Conservation (phyloP, 805 yeast species). For the Candida koratica region DNA sequence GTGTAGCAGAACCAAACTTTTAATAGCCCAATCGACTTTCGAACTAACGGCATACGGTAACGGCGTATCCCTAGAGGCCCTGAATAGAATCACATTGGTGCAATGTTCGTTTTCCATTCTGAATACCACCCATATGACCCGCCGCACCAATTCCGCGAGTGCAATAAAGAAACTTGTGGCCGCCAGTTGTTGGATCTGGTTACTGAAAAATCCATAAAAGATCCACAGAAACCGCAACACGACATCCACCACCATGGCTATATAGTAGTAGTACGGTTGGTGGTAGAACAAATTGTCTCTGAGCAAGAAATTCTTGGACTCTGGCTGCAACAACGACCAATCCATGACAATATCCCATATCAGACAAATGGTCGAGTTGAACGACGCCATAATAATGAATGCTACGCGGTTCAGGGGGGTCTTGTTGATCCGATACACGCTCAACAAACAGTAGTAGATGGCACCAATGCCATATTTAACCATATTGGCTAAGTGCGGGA, state of each 20-base stretch:
- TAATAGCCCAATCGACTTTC: slow-evolving; percentile 35
- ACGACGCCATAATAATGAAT: slow-evolving; percentile 67
- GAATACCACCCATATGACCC: slow-evolving; percentile 87
- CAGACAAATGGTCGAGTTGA: slow-evolving; percentile 67
- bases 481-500: slow-evolving; percentile 92
- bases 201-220: slow-evolving; percentile 74
- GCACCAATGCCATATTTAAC: slow-evolving; percentile 67
- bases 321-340: slow-evolving; percentile 81
- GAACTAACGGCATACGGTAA: slow-evolving; percentile 62
- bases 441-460: slow-evolving; percentile 64
- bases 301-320: slow-evolving; percentile 52
- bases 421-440: slow-evolving; percentile 68
- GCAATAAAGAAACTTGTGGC: slow-evolving; percentile 81
- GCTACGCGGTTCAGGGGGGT: slow-evolving; percentile 42
- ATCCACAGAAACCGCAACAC: slow-evolving; percentile 87
- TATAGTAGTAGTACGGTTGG: slow-evolving; percentile 51
- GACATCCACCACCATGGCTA: slow-evolving; percentile 70
- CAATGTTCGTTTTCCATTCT: slow-evolving; percentile 97
- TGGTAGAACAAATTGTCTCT: slow-evolving; percentile 70
- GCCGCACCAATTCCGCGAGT: slow-evolving; percentile 71
- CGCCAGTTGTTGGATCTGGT: slow-evolving; percentile 82
- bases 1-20: slow-evolving; percentile 32
- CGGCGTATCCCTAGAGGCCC: slow-evolving; percentile 85
- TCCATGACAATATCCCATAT: slow-evolving; percentile 95
- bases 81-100: slow-evolving; percentile 76